Percentiles rank a stretch among this genome's conserved stretches.
Evolutionary conservation across 495 filamentous ascomycete genomes (phyloP).

Genomic region (Cercophora scortea): DNA sequence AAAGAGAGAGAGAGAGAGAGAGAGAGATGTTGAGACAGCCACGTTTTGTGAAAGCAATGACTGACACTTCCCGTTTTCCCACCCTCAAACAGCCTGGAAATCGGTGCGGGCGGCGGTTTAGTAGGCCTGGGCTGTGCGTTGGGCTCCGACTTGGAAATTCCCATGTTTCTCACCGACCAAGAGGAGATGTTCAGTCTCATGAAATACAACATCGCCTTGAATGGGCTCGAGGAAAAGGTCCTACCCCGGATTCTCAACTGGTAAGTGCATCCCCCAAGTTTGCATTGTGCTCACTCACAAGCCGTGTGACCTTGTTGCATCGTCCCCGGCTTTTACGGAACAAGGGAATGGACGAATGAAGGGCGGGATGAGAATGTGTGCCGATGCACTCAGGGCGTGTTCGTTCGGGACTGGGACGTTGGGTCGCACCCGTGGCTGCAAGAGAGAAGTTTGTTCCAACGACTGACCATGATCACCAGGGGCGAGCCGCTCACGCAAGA

Average conservation of each 20-base stretch:
- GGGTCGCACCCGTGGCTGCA: background rate
- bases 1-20: background rate
- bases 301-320: too few relatives aligned
- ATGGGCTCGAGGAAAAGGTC: slow-evolving; percentile 55
- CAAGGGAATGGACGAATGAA: too few relatives aligned
- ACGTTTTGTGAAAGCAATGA: background rate
- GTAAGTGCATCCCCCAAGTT: slow-evolving; percentile 30
- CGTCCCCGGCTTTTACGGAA: too few relatives aligned
- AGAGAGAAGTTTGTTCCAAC: slow-evolving; percentile 14
- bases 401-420: background rate
- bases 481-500: slow-evolving; percentile 44
- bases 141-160: slow-evolving; percentile 41
- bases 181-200: slow-evolving; percentile 74
- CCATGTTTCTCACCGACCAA: slow-evolving; percentile 78
- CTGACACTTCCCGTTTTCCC: slow-evolving; percentile 4
- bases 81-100: slow-evolving; percentile 59
- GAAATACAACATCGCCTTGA: slow-evolving; percentile 73
- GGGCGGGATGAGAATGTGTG: too few relatives aligned
- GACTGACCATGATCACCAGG: slow-evolving; percentile 27
- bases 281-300: too few relatives aligned
- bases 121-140: slow-evolving; percentile 66
- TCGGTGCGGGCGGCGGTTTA: slow-evolving; percentile 87
- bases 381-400: too few relatives aligned
- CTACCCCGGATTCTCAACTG: slow-evolving; percentile 65
- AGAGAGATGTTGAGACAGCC: background rate